Conservation (phyloP, 257 asterid species). For the Nicotiana attenuata region DNA sequence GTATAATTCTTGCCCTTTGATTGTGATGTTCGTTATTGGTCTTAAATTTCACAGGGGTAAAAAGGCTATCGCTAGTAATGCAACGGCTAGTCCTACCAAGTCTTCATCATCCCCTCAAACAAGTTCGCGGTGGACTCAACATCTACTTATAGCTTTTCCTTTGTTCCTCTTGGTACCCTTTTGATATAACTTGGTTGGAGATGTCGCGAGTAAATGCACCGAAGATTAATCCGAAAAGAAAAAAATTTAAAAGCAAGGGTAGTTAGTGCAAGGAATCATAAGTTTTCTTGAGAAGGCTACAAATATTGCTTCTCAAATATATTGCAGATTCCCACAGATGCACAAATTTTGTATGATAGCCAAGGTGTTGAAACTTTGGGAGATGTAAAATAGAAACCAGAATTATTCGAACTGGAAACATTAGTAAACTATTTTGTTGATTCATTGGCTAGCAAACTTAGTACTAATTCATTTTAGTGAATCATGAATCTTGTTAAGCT, state of each 20-base stretch:
- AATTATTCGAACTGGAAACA: background rate
- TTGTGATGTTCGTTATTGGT: background rate
- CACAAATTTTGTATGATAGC: background rate
- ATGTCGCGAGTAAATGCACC: background rate
- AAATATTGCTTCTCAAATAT: background rate
- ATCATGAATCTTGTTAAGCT: background rate
- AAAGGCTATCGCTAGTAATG: constrained; percentile 43
- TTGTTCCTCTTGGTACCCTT: constrained; percentile 21
- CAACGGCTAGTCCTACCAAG: constrained; percentile 35
- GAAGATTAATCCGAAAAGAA: background rate
- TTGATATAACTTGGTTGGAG: background rate
- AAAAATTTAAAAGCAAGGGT: background rate
- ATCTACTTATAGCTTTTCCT: constrained; percentile 35
- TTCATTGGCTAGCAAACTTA: background rate
- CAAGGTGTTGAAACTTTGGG: background rate
- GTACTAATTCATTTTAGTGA: background rate
- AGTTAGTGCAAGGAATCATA: background rate
- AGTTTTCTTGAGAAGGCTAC: background rate
- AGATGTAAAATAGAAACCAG: background rate
- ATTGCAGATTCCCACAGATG: background rate
- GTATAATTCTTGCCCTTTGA: background rate
- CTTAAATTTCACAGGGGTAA: constrained; percentile 41
- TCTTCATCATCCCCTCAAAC: constrained; percentile 35
- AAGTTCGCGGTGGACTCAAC: constrained; percentile 17
- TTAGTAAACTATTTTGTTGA: constrained; percentile 1